Evolutionary conservation across 2,329 filamentous ascomycete genomes (phyloP).

Genomic region (Hypoxylon sp.): DNA sequence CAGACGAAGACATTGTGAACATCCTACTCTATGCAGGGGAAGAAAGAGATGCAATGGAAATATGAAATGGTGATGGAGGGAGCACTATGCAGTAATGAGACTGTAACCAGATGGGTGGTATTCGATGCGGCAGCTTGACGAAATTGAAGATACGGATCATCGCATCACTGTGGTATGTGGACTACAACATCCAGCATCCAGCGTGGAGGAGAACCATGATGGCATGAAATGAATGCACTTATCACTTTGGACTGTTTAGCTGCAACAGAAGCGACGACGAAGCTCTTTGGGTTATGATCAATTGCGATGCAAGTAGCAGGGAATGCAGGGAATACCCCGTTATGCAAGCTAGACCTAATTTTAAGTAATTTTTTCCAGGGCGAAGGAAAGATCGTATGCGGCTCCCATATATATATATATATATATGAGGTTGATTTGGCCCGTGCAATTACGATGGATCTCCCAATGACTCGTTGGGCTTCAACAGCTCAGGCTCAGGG

Average conservation of each 20-base stretch:
- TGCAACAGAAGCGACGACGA: constrained; percentile 21
- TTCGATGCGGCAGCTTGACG: background rate
- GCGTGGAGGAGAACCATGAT: constrained; percentile 26
- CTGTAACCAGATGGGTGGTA: constrained; percentile 10
- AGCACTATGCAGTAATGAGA: constrained; percentile 1
- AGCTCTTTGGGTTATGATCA: constrained; percentile 8
- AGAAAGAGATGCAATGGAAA: background rate
- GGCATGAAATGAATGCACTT: constrained; percentile 29
- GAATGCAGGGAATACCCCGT: constrained; percentile 9
- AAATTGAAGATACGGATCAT: background rate
- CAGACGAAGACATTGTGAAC: constrained; percentile 44
- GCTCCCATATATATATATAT: constrained; percentile 15
- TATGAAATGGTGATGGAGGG: constrained; percentile 9
- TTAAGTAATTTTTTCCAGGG: background rate
- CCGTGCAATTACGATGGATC: constrained; percentile 20
- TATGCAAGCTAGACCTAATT: background rate
- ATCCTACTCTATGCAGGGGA: constrained; percentile 24
- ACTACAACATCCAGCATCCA: background rate
- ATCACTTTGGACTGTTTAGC: constrained; percentile 20
- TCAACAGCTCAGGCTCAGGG: constrained; percentile 22
- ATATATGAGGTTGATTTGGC: background rate
- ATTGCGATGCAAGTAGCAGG: background rate
- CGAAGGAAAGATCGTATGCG: constrained; percentile 15
- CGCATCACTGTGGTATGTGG: constrained; percentile 14
- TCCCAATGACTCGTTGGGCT: constrained; percentile 38